A percentile compares a stretch with the other conserved stretches of the same genome.
Evolutionary conservation across 495 filamentous ascomycete genomes (phyloP).

Genomic region (Xylaria intraflava): DNA sequence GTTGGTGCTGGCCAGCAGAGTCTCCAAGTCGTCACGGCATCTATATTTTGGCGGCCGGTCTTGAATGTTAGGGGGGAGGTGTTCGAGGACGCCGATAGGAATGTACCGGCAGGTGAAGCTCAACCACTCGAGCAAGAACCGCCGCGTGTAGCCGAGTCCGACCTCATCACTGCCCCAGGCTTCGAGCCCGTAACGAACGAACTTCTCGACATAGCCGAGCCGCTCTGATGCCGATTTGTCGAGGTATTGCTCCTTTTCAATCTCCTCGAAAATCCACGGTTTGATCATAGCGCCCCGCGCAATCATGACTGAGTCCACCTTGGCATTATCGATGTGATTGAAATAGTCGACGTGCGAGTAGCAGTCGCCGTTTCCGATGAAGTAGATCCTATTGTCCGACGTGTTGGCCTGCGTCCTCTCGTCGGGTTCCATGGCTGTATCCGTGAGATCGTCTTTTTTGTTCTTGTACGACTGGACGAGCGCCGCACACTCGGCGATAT

Average conservation of each 20-base stretch:
- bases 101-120: slow-evolving; percentile 89
- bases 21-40: slow-evolving; percentile 86
- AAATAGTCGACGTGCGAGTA: slow-evolving; percentile 88
- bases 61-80: slow-evolving; percentile 77
- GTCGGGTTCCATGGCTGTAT: slow-evolving; percentile 75
- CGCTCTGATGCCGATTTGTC: slow-evolving; percentile 90
- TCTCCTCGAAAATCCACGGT: slow-evolving; percentile 97
- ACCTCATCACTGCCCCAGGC: slow-evolving; percentile 93
- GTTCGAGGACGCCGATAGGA: slow-evolving; percentile 79
- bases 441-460: slow-evolving; percentile 53
- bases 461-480: slow-evolving; percentile 72
- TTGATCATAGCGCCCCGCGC: slow-evolving; percentile 89
- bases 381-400: slow-evolving; percentile 61
- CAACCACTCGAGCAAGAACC: slow-evolving; percentile 91
- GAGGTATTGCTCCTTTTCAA: slow-evolving; percentile 81
- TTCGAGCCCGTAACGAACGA: slow-evolving; percentile 82
- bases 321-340: slow-evolving; percentile 64
- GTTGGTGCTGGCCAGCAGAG: slow-evolving; percentile 76
- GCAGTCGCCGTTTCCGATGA: slow-evolving; percentile 94
- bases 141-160: slow-evolving; percentile 77
- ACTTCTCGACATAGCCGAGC: slow-evolving; percentile 77
- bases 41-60: slow-evolving; percentile 78
- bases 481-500: slow-evolving; percentile 83
- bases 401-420: slow-evolving; percentile 50
- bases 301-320: slow-evolving; percentile 86